Conservation (phyloP, 1,139 yeast genomes). For the Trichomonascaceae sp. region DNA sequence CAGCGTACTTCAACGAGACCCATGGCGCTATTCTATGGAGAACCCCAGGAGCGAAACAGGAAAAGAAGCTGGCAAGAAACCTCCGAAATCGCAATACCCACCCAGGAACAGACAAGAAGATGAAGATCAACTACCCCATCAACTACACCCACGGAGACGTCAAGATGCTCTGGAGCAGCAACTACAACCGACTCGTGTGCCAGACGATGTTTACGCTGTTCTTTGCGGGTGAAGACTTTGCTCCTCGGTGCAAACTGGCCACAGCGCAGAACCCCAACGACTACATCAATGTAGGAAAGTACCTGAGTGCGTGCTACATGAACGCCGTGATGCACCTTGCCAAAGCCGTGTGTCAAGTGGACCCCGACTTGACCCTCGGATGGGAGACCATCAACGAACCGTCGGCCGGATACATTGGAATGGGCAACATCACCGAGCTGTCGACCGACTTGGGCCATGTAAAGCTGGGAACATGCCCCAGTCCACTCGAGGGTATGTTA, state of each 20-base stretch:
- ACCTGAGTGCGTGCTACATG: constrained; percentile 51
- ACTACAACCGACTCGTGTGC: constrained; percentile 61
- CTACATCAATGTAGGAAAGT: constrained; percentile 66
- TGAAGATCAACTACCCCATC: constrained; percentile 11
- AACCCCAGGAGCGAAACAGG: neutral
- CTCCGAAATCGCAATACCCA: neutral
- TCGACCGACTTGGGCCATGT: constrained; percentile 19
- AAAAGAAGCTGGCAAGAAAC: constrained; percentile 27
- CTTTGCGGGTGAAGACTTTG: constrained; percentile 60
- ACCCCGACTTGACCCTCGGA: constrained; percentile 54
- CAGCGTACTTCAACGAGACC: constrained; percentile 45
- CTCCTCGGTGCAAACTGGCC: constrained; percentile 41
- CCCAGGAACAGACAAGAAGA: too few relatives aligned
- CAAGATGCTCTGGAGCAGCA: constrained; percentile 84
- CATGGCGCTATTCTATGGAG: constrained; percentile 57
- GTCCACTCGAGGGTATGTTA: constrained; percentile 22
- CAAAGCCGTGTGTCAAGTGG: constrained; percentile 33
- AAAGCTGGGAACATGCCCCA: constrained; percentile 20
- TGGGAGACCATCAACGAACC: constrained; percentile 88
- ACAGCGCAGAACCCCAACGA: neutral
- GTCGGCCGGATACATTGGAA: constrained; percentile 29
- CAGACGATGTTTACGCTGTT: constrained; percentile 76
- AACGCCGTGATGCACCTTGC: constrained; percentile 46
- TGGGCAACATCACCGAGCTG: constrained; percentile 14
- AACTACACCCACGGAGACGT: constrained; percentile 33